phyloP scores from a whole-genome alignment of 306 rosid species.

The Cucurbita maxima region DNA sequence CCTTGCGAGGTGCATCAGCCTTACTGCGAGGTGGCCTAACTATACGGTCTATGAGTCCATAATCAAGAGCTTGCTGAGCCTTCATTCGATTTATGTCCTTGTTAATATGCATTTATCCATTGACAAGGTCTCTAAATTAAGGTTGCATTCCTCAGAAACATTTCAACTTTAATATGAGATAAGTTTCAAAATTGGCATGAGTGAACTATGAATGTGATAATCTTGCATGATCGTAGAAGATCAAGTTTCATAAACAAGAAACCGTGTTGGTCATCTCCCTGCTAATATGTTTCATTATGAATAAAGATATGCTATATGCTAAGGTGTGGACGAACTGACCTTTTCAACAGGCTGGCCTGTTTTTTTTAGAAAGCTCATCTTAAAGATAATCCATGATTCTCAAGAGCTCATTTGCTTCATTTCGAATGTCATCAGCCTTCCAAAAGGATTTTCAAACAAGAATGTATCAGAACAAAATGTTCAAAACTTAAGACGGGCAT shows the following conservation, averaged over 20 bases:
- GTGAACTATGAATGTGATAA: not conserved
- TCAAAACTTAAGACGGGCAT: not conserved
- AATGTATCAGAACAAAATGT: not conserved
- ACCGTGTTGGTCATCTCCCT: not conserved
- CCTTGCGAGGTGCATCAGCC: slow-evolving; percentile 63
- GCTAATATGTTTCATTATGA: not conserved
- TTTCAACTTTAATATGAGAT: not conserved
- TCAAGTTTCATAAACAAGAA: not conserved
- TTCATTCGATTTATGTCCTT: slow-evolving; percentile 55
- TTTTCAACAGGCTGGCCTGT: slow-evolving; percentile 83
- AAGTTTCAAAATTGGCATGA: not conserved
- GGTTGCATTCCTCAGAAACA: not conserved
- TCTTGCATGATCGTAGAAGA: not conserved
- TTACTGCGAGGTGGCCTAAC: slow-evolving; percentile 69
- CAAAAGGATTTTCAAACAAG: slow-evolving; percentile 9
- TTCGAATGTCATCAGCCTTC: slow-evolving; percentile 82
- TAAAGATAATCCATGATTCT: slow-evolving; percentile 69
- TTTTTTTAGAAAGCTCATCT: slow-evolving; percentile 51
- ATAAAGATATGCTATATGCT: slow-evolving; percentile 8
- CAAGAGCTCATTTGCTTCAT: slow-evolving; percentile 84
- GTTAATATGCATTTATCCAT: slow-evolving; percentile 36
- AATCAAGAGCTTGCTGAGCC: slow-evolving; percentile 83
- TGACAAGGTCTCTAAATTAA: not conserved
- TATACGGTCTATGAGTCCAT: slow-evolving; percentile 74
- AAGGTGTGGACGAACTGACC: slow-evolving; percentile 32